phyloP scores from a whole-genome alignment of 2,329 filamentous ascomycete species.

The Colletotrichum destructivum region DNA sequence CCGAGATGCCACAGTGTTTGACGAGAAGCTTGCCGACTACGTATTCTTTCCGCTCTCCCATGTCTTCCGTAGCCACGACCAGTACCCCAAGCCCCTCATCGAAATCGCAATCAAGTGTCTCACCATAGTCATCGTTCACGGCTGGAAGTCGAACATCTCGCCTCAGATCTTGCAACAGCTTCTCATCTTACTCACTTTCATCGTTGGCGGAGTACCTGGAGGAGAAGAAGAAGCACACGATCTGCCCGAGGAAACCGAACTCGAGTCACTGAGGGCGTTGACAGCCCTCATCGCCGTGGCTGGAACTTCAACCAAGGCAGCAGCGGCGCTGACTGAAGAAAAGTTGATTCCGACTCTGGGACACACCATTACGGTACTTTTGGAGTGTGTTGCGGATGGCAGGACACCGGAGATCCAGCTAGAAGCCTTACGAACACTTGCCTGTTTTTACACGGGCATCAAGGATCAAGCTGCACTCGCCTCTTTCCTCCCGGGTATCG shows the following conservation, averaged over 20 bases:
- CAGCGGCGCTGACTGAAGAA: constrained; percentile 66
- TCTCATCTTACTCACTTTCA: constrained; percentile 85
- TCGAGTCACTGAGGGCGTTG: constrained; percentile 80
- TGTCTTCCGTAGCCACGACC: constrained; percentile 83
- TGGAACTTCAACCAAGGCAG: constrained; percentile 63
- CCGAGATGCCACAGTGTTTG: constrained; percentile 68
- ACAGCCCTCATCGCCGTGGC: constrained; percentile 75
- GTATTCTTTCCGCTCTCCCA: constrained; percentile 94
- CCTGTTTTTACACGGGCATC: constrained; percentile 74
- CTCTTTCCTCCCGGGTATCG: constrained; percentile 88
- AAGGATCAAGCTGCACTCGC: constrained; percentile 82
- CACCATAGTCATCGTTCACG: constrained; percentile 79
- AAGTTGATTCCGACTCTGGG: constrained; percentile 83
- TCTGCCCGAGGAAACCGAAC: constrained; percentile 80
- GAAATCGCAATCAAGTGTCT: constrained; percentile 86
- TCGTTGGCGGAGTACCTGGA: constrained; percentile 81
- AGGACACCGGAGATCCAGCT: constrained; percentile 78
- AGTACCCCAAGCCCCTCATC: constrained; percentile 78
- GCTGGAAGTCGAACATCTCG: constrained; percentile 83
- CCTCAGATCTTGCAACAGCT: constrained; percentile 85
- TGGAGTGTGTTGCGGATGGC: constrained; percentile 80
- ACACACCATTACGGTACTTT: constrained; percentile 83
- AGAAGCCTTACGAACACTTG: constrained; percentile 76
- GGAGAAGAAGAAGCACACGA: constrained; percentile 60
- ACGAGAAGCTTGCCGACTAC: constrained; percentile 92